A percentile compares a stretch with the other conserved stretches of the same genome.
Conservation (phyloP, 78 protist species). For the Diacronema lutheri region DNA sequence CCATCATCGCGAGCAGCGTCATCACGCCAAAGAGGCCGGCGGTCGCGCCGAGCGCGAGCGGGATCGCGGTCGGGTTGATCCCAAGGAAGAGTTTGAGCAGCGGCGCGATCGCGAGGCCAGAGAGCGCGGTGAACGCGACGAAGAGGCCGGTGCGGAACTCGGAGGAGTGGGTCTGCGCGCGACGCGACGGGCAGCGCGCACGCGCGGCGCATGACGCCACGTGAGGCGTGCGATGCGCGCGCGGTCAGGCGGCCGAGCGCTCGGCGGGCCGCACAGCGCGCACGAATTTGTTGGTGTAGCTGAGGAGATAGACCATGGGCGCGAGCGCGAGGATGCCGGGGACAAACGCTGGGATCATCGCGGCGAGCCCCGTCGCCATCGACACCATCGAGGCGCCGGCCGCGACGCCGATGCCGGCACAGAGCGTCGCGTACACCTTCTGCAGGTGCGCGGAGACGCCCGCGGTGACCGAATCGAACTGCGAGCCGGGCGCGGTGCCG, state of each 20-base stretch:
- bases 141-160: neutral
- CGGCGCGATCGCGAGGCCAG: slow-evolving; percentile 1
- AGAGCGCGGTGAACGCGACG: neutral
- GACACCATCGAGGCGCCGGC: neutral
- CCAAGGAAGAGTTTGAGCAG: neutral
- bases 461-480: neutral
- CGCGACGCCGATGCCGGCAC: neutral
- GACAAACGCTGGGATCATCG: neutral
- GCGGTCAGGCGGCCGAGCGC: too few species aligned
- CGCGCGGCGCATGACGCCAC: too few species aligned
- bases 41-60: neutral
- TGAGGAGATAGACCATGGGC: neutral
- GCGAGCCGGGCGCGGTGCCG: neutral
- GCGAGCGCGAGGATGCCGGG: neutral
- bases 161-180: neutral
- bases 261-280: neutral
- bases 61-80: neutral
- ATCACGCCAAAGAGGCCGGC: slow-evolving; percentile 5
- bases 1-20: neutral
- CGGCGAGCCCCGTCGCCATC: neutral
- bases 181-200: too few species aligned
- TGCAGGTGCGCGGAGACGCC: slow-evolving; percentile 6
- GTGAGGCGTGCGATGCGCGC: too few species aligned
- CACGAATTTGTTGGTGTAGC: neutral
- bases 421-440: slow-evolving; percentile 4